Conservation (phyloP, 2,329 filamentous ascomycete species). For the Penicillium janthinellum region DNA sequence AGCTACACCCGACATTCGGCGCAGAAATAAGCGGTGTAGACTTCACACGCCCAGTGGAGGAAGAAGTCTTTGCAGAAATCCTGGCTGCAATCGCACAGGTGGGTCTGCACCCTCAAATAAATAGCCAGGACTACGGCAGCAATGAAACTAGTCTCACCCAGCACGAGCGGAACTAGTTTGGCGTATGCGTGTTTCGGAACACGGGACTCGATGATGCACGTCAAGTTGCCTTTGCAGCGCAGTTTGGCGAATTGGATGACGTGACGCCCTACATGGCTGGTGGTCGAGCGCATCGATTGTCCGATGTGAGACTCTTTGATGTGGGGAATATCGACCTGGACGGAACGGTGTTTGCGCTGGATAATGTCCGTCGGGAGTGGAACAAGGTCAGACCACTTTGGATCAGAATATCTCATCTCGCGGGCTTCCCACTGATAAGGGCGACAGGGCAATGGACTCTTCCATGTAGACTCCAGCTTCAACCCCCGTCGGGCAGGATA, state of each 20-base stretch:
- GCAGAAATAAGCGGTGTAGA: slow-evolving; percentile 43
- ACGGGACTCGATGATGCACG: slow-evolving; percentile 54
- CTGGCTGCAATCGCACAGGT: slow-evolving; percentile 40
- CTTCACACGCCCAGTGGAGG: slow-evolving; percentile 36
- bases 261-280: slow-evolving; percentile 52
- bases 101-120: slow-evolving; percentile 7
- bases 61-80: slow-evolving; percentile 41
- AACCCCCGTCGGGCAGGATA: slow-evolving; percentile 57
- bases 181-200: slow-evolving; percentile 55
- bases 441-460: slow-evolving; percentile 51
- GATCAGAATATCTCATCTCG: neutral
- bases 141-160: neutral
- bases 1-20: slow-evolving; percentile 42
- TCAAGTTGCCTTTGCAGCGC: slow-evolving; percentile 55
- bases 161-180: slow-evolving; percentile 47
- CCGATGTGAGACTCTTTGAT: slow-evolving; percentile 58
- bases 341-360: slow-evolving; percentile 46
- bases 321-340: slow-evolving; percentile 58
- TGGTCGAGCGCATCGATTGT: slow-evolving; percentile 52
- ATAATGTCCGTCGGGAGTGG: slow-evolving; percentile 45
- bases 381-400: slow-evolving; percentile 38
- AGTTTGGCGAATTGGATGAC: slow-evolving; percentile 60
- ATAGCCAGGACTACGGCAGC: neutral
- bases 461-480: slow-evolving; percentile 59
- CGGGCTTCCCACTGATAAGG: neutral